A percentile compares a stretch with the other conserved stretches of the same genome.
phyloP scores from a whole-genome alignment of 163 green algal species.

The Scenedesmus sp. region DNA sequence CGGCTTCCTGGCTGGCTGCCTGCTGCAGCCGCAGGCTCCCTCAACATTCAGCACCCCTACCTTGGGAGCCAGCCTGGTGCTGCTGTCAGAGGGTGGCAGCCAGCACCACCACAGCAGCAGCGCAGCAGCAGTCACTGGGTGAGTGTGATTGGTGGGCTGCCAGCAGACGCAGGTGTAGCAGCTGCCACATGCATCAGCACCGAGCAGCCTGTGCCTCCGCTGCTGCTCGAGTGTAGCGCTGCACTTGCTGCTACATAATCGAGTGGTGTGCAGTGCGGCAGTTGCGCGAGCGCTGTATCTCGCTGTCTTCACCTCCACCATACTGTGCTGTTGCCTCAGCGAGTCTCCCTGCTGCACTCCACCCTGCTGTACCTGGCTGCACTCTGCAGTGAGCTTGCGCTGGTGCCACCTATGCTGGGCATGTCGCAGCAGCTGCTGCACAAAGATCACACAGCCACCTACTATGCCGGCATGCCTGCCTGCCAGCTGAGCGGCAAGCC shows the following conservation, averaged over 20 bases:
- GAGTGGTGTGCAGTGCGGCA: too few species aligned
- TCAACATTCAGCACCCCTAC: slow-evolving; percentile 88
- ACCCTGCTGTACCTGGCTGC: too few species aligned
- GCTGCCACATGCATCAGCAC: too few species aligned
- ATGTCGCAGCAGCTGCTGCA: slow-evolving; percentile 90
- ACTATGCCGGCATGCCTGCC: slow-evolving; percentile 91
- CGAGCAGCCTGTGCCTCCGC: too few species aligned
- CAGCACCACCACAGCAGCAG: background rate
- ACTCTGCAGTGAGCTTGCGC: slow-evolving; percentile 82
- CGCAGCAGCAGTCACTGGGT: slow-evolving; percentile 10
- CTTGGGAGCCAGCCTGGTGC: slow-evolving; percentile 78
- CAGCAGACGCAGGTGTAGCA: too few species aligned
- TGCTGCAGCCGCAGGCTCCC: slow-evolving; percentile 86
- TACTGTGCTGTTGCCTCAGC: too few species aligned
- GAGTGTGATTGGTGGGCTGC: background rate
- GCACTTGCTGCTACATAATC: too few species aligned
- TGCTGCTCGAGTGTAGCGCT: too few species aligned
- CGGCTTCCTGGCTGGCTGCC: slow-evolving; percentile 79
- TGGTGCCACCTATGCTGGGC: slow-evolving; percentile 85
- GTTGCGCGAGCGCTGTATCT: too few species aligned
- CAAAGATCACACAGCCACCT: slow-evolving; percentile 80
- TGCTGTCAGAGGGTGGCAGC: slow-evolving; percentile 61
- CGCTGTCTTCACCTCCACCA: too few species aligned
- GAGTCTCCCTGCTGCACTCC: too few species aligned
- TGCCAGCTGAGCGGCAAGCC: slow-evolving; percentile 45